These are phyloP conservation scores for Ophiostoma perfectum DNA, from an alignment of 2,329 filamentous ascomycete genomes.

Conservation along the genomic window DNA sequence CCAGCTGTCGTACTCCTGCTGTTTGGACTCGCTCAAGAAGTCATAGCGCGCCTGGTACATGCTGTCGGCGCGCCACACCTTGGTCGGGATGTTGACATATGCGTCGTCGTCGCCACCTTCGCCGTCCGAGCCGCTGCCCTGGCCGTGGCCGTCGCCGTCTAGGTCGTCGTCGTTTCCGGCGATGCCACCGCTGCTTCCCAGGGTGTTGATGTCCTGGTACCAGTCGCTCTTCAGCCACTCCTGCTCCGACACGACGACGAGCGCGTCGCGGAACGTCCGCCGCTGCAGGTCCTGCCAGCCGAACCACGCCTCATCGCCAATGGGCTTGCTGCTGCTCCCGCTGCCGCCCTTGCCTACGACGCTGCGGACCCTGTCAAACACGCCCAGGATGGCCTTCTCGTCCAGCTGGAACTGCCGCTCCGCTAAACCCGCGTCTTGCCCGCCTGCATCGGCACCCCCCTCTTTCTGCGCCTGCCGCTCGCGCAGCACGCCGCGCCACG, in stretches of 20 bases:
- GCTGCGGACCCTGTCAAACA: conserved; percentile 32
- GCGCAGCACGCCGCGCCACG: conserved; percentile 20
- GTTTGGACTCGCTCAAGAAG: conserved; percentile 60
- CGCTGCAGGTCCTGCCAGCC: conserved; percentile 47
- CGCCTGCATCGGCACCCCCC: not conserved
- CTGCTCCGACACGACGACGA: conserved; percentile 51
- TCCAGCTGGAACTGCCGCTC: conserved; percentile 42
- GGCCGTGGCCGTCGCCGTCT: conserved; percentile 33
- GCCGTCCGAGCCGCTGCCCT: conserved; percentile 34
- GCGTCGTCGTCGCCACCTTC: conserved; percentile 31
- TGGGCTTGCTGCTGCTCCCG: too few species aligned
- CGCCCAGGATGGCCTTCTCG: conserved; percentile 44
- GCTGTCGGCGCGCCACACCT: conserved; percentile 51
- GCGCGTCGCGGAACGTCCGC: conserved; percentile 57
- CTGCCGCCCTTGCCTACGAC: conserved; percentile 25
- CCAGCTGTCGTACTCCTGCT: conserved; percentile 59
- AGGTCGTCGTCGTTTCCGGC: conserved; percentile 33
- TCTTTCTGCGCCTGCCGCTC: not conserved
- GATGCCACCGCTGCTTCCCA: conserved; percentile 27
- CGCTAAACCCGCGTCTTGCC: conserved; percentile 25
- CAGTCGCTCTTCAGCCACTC: conserved; percentile 59
- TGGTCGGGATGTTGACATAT: conserved; percentile 31
- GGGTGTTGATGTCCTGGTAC: conserved; percentile 55
- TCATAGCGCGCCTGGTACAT: conserved; percentile 75
- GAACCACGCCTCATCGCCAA: conserved; percentile 45